Evolutionary conservation across 2,329 filamentous ascomycete genomes (phyloP).

Genomic region (Ophiocordyceps sinensis): DNA sequence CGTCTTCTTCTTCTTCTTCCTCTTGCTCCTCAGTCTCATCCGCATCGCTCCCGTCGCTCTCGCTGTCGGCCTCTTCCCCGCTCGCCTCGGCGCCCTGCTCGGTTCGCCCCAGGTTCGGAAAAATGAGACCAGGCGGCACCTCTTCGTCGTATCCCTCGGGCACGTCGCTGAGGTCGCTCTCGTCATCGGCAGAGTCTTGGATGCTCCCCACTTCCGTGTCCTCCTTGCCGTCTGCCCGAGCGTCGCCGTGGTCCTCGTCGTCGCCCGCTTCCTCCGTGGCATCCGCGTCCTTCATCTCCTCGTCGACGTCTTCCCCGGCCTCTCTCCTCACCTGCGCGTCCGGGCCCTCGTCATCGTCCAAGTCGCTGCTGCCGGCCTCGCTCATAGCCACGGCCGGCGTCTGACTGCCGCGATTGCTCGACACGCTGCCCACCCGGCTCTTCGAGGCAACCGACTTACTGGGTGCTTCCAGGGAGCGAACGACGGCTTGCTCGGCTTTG

Average conservation of each 20-base stretch:
- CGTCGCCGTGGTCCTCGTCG: conserved; percentile 15
- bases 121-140: conserved; percentile 36
- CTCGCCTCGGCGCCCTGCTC: conserved; percentile 15
- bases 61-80: conserved; percentile 21
- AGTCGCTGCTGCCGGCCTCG: conserved; percentile 23
- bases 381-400: conserved; percentile 22
- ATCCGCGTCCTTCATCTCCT: conserved; percentile 29
- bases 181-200: conserved; percentile 52
- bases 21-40: conserved; percentile 8
- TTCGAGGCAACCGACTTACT: conserved; percentile 26
- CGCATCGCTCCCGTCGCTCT: conserved; percentile 18
- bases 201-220: conserved; percentile 33
- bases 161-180: conserved; percentile 55
- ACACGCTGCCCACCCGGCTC: conserved; percentile 34
- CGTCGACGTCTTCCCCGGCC: conserved; percentile 17
- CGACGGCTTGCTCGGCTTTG: conserved; percentile 44
- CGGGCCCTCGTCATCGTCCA: conserved; percentile 22
- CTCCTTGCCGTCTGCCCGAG: conserved; percentile 12
- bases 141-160: conserved; percentile 44
- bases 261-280: conserved; percentile 14
- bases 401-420: conserved; percentile 31
- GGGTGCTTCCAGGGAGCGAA: conserved; percentile 33
- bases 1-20: conserved; percentile 5
- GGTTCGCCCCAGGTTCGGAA: conserved; percentile 28
- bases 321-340: conserved; percentile 23